Evolutionary conservation across 2,329 filamentous ascomycete genomes (phyloP).

Genomic region (Colletotrichum liaoningense): DNA sequence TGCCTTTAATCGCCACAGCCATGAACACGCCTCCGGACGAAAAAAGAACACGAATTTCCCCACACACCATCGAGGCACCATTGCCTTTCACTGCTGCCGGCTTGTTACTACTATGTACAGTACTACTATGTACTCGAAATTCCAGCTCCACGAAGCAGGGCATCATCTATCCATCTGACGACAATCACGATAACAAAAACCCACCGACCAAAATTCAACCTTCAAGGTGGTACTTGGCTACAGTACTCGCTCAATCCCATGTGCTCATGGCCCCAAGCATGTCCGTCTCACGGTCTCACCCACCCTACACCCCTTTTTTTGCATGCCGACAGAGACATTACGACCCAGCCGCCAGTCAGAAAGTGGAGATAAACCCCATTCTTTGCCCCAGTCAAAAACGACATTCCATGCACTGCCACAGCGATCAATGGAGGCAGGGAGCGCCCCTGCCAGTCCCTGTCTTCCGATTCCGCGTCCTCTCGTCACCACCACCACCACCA

Average conservation of each 20-base stretch:
- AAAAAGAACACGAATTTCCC: not conserved
- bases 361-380: constrained; percentile 21
- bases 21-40: constrained; percentile 9
- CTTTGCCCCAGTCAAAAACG: constrained; percentile 23
- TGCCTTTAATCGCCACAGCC: constrained; percentile 14
- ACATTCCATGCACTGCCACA: constrained; percentile 34
- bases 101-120: not conserved
- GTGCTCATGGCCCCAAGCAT: not conserved
- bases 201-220: not conserved
- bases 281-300: constrained; percentile 1
- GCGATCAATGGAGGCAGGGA: constrained; percentile 33
- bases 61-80: not conserved
- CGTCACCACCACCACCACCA: not conserved
- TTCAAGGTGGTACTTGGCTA: not conserved
- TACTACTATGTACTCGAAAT: not conserved
- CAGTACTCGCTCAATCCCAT: not conserved
- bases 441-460: not conserved
- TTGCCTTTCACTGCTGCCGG: not conserved
- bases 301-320: constrained; percentile 18
- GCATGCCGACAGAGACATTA: constrained; percentile 28
- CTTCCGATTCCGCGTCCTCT: constrained; percentile 4
- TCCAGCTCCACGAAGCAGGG: not conserved
- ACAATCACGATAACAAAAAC: not conserved
- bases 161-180: not conserved
- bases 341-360: not conserved